phyloP scores from a whole-genome alignment of 495 filamentous ascomycete genomes.

The Staphylotrichum tortipilum region DNA sequence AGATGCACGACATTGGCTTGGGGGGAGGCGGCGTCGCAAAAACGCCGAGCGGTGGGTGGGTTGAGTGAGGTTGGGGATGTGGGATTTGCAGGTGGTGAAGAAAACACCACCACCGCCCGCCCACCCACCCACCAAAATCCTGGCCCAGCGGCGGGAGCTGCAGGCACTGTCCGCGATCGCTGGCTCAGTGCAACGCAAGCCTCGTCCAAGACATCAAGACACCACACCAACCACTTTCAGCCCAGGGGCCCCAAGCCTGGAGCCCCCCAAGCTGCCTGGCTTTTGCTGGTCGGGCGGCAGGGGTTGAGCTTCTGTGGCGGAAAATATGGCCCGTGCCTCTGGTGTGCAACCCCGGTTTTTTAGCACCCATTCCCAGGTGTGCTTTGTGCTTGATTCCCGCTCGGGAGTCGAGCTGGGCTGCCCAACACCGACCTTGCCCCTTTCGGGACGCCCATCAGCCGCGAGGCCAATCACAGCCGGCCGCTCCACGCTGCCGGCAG shows the following conservation, averaged over 20 bases:
- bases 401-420: no score
- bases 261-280: no score
- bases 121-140: no score
- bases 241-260: no score
- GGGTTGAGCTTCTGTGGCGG: background rate
- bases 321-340: background rate
- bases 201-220: no score
- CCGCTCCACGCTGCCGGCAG: constrained; percentile 1
- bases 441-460: constrained; percentile 4
- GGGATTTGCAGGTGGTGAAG: background rate
- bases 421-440: background rate
- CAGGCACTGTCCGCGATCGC: background rate
- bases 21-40: background rate
- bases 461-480: constrained; percentile 13
- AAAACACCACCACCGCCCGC: background rate
- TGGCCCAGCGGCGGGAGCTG: background rate
- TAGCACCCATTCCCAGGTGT: background rate
- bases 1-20: constrained; percentile 5
- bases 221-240: no score
- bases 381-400: constrained; percentile 4
- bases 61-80: background rate
- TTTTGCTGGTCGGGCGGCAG: constrained; percentile 5
- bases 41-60: background rate
- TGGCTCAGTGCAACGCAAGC: no score
- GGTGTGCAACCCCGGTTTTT: no score